A percentile compares a stretch with the other conserved stretches of the same genome.
Conservation (phyloP, 441 rosid genomes). For the Hura crepitans region DNA sequence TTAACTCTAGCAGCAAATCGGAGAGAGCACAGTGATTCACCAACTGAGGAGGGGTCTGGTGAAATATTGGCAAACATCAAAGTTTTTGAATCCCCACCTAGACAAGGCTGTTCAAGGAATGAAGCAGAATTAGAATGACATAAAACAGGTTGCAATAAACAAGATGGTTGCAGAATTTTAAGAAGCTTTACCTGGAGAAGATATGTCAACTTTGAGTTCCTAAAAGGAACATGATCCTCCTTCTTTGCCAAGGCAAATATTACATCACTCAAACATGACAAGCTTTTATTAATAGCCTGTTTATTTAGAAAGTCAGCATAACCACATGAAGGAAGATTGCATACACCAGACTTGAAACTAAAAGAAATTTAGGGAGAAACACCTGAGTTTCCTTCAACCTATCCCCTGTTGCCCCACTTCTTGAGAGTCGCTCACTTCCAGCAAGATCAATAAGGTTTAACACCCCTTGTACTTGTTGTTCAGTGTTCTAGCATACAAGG, state of each 20-base stretch:
- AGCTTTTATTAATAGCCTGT: conserved; percentile 92
- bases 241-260: conserved; percentile 91
- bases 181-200: conserved; percentile 73
- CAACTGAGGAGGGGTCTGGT: conserved; percentile 78
- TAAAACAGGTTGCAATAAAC: too few relatives aligned
- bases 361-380: not conserved
- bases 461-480: conserved; percentile 93
- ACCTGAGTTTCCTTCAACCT: conserved; percentile 96
- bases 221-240: conserved; percentile 93
- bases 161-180: not conserved
- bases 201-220: conserved; percentile 91
- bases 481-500: conserved; percentile 52
- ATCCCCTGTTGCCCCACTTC: conserved; percentile 90
- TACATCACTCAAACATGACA: conserved; percentile 80
- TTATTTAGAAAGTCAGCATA: conserved; percentile 1
- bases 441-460: conserved; percentile 89
- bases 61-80: conserved; percentile 92
- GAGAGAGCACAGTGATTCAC: conserved; percentile 91
- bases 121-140: conserved; percentile 1
- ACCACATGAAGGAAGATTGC: not conserved
- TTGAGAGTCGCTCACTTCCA: conserved; percentile 90
- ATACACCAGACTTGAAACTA: not conserved
- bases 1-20: conserved; percentile 95
- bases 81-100: conserved; percentile 96
- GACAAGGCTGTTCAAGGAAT: conserved; percentile 70